phyloP scores from a whole-genome alignment of 2,329 filamentous ascomycete species.

The Cryphonectria japonica region DNA sequence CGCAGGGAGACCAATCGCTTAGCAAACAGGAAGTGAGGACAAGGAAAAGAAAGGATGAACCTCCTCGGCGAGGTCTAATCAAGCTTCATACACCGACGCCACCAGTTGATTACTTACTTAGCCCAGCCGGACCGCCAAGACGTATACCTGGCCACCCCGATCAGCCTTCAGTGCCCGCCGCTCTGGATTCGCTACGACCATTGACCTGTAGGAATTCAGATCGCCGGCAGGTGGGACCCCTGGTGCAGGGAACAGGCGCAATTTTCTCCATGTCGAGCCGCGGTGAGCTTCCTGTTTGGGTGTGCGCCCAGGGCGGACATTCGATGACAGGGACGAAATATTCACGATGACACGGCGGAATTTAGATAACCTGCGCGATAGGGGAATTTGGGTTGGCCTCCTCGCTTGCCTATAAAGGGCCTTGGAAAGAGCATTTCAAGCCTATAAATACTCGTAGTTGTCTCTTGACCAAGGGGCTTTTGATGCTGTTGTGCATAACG shows the following conservation, averaged over 20 bases:
- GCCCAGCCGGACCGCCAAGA: not conserved
- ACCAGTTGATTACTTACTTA: not conserved
- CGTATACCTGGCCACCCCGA: not conserved
- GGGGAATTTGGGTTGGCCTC: not conserved
- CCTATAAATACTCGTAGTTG: not conserved
- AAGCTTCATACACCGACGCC: not conserved
- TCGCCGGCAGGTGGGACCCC: constrained; percentile 18
- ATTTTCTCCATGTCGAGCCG: not conserved
- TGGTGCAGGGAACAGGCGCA: not conserved
- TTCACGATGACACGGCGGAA: not conserved
- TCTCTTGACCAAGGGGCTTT: not conserved
- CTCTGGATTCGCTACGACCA: constrained; percentile 2
- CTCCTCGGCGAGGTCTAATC: not conserved
- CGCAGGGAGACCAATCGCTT: not conserved
- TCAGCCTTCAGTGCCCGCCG: not conserved
- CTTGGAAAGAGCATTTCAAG: not conserved
- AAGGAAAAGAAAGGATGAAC: not conserved
- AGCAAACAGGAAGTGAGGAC: not conserved
- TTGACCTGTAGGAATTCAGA: constrained; percentile 13
- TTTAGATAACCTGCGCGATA: not conserved
- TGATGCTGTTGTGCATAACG: not conserved
- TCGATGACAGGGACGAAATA: constrained; percentile 1
- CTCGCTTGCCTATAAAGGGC: not conserved
- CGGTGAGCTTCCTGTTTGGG: constrained; percentile 32
- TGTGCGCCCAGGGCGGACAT: not conserved